Evolutionary conservation across 352 stramenopile species (phyloP).

Genomic region (Phytopythium kandeliae): DNA sequence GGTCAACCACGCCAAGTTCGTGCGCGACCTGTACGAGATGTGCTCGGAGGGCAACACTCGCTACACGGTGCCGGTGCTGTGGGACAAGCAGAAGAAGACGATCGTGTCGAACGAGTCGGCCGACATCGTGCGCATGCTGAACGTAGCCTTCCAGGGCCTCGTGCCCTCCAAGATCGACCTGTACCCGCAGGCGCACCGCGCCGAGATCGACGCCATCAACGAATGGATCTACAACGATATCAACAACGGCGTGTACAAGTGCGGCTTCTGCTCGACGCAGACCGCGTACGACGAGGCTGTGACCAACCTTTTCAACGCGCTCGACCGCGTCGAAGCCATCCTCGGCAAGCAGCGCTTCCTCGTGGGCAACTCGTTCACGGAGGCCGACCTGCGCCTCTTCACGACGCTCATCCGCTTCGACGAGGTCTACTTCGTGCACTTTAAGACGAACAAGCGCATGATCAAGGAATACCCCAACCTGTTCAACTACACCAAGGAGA

Average conservation of each 20-base stretch:
- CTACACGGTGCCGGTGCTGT: conserved; percentile 89
- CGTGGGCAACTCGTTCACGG: conserved; percentile 57
- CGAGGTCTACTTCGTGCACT: conserved; percentile 80
- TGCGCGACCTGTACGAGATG: conserved; percentile 81
- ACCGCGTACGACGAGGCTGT: conserved; percentile 84
- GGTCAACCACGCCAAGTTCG: conserved; percentile 56
- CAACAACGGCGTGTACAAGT: conserved; percentile 92
- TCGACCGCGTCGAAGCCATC: conserved; percentile 72
- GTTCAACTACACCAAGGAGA: conserved; percentile 73
- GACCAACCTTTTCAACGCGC: conserved; percentile 51
- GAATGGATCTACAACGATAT: conserved; percentile 91
- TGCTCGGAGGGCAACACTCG: conserved; percentile 66
- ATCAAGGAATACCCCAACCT: conserved; percentile 88
- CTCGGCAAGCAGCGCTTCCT: conserved; percentile 63
- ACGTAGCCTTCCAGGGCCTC: conserved; percentile 69
- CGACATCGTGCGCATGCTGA: conserved; percentile 93
- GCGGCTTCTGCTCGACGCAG: conserved; percentile 88
- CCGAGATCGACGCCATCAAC: conserved; percentile 88
- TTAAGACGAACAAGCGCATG: conserved; percentile 87
- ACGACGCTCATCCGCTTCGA: conserved; percentile 81
- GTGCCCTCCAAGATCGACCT: conserved; percentile 69
- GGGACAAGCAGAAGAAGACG: conserved; percentile 86
- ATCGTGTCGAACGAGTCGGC: conserved; percentile 95
- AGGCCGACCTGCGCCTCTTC: conserved; percentile 80
- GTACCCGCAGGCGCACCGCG: conserved; percentile 69